phyloP scores from a whole-genome alignment of 306 rosid genomes.

The Malus orientalis region DNA sequence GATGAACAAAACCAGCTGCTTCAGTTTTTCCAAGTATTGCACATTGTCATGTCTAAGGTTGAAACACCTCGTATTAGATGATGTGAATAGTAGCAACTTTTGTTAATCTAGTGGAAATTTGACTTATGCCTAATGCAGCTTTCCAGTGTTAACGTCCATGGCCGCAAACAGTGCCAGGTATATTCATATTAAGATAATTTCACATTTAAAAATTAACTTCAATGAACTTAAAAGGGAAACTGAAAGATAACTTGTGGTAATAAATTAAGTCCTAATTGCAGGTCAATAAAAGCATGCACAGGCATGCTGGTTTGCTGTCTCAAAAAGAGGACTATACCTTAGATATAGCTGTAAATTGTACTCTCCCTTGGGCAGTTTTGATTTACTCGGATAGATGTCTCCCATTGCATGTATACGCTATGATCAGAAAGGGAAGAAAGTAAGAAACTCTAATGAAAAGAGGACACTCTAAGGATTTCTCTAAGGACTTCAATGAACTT shows the following conservation, averaged over 20 bases:
- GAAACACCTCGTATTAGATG: neutral
- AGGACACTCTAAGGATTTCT: neutral
- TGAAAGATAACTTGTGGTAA: neutral
- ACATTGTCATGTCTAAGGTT: slow-evolving; percentile 77
- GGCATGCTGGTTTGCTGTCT: neutral
- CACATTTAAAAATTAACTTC: neutral
- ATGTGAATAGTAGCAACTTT: neutral
- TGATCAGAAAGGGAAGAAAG: slow-evolving; percentile 13
- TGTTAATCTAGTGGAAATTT: neutral
- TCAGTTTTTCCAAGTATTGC: slow-evolving; percentile 82
- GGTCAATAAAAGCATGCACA: neutral
- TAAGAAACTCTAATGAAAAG: neutral
- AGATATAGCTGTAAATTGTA: slow-evolving; percentile 68
- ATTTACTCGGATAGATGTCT: slow-evolving; percentile 66
- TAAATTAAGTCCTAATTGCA: neutral
- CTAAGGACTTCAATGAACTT: neutral
- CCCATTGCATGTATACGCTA: slow-evolving; percentile 81
- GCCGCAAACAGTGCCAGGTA: neutral
- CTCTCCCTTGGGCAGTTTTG: slow-evolving; percentile 91
- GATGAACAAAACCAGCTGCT: slow-evolving; percentile 80
- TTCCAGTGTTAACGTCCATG: neutral
- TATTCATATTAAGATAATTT: neutral
- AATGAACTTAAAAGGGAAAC: neutral
- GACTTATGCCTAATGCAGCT: neutral
- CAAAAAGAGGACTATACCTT: slow-evolving; percentile 46